Conservation (phyloP, 441 rosid genomes). For the Euphorbia corollata region DNA sequence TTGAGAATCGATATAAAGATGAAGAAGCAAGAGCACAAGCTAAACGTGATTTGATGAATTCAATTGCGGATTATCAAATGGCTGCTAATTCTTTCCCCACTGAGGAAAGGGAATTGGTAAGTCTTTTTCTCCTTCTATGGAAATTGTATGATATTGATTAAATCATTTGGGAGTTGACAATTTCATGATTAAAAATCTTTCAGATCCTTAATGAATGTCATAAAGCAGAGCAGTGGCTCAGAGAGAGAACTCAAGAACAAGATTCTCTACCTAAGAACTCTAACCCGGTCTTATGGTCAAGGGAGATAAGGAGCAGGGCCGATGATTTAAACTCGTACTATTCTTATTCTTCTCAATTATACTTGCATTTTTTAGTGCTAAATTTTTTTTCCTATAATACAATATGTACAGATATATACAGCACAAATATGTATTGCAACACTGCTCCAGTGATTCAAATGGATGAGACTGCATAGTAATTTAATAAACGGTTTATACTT, state of each 20-base stretch:
- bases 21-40: constrained; percentile 53
- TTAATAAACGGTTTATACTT: background rate
- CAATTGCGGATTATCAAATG: constrained; percentile 33
- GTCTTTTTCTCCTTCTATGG: background rate
- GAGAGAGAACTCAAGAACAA: constrained; percentile 45
- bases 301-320: constrained; percentile 39
- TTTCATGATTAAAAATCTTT: constrained; percentile 15
- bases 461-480: too few relatives aligned
- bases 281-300: constrained; percentile 49
- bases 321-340: constrained; percentile 46
- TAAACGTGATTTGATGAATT: constrained; percentile 33
- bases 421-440: too few relatives aligned
- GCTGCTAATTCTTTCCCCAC: constrained; percentile 33
- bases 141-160: background rate
- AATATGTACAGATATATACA: background rate
- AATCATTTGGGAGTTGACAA: background rate
- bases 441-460: background rate
- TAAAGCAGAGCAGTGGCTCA: constrained; percentile 53
- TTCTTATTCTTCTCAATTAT: constrained; percentile 7
- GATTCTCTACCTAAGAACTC: constrained; percentile 40
- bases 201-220: constrained; percentile 46
- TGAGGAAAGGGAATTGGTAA: constrained; percentile 37
- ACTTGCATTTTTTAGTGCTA: background rate
- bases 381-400: background rate
- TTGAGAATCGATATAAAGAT: constrained; percentile 45